Conservation (phyloP, 495 filamentous ascomycete species). For the Trichoderma reesei region DNA sequence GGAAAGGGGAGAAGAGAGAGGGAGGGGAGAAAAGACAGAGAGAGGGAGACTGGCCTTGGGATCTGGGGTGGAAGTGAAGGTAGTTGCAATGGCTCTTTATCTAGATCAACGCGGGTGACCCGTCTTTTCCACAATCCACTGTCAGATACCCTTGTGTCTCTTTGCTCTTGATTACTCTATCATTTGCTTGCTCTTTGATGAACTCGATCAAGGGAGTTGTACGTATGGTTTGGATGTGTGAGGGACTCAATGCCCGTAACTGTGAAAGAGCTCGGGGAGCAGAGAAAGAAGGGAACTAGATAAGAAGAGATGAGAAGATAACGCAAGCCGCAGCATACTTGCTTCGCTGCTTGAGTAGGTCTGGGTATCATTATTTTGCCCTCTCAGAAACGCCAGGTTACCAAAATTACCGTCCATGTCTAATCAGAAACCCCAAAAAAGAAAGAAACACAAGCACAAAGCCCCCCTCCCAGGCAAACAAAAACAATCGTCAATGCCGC, state of each 20-base stretch:
- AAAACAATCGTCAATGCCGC: no score
- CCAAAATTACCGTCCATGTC: background rate
- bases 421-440: background rate
- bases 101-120: constrained; percentile 7
- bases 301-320: background rate
- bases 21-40: no score
- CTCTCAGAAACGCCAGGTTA: background rate
- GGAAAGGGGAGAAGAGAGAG: background rate
- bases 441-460: no score
- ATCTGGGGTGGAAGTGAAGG: background rate
- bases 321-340: background rate
- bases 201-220: background rate
- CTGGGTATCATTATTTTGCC: background rate
- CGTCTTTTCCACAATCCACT: constrained; percentile 6
- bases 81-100: background rate
- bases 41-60: background rate
- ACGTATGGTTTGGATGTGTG: no score
- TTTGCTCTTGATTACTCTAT: background rate
- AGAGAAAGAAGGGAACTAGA: no score
- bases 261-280: no score
- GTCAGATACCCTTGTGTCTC: constrained; percentile 7
- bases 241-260: no score
- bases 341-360: background rate
- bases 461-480: background rate
- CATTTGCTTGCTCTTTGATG: background rate